Evolutionary conservation across 2,329 filamentous ascomycete species (phyloP).

Genomic region (Leptodontidium sp.): DNA sequence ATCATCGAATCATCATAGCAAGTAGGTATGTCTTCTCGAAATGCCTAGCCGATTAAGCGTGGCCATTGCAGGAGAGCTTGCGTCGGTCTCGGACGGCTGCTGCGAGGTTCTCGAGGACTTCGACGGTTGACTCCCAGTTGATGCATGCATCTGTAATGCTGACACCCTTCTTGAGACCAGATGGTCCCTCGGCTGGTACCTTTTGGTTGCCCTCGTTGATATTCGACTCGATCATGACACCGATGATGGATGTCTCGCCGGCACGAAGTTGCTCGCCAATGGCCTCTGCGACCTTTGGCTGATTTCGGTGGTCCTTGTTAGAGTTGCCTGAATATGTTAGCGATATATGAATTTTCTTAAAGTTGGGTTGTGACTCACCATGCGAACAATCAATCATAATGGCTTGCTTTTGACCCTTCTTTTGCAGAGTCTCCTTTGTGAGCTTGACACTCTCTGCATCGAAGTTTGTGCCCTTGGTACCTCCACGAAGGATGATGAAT

Average conservation of each 20-base stretch:
- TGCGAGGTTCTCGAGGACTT: slow-evolving; percentile 84
- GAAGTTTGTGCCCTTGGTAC: slow-evolving; percentile 92
- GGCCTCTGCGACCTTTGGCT: slow-evolving; percentile 87
- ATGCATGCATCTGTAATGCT: slow-evolving; percentile 98
- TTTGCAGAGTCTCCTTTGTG: slow-evolving; percentile 78
- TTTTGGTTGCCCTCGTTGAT: slow-evolving; percentile 93
- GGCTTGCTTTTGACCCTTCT: slow-evolving; percentile 85
- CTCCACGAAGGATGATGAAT: slow-evolving; percentile 94
- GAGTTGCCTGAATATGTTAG: slow-evolving; percentile 75
- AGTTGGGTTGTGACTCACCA: slow-evolving; percentile 60
- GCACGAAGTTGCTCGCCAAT: slow-evolving; percentile 86
- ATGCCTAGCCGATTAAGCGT: background rate
- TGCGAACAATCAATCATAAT: slow-evolving; percentile 99
- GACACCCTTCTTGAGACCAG: slow-evolving; percentile 84
- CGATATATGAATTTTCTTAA: background rate
- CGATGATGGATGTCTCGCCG: slow-evolving; percentile 88
- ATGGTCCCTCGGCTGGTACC: slow-evolving; percentile 82
- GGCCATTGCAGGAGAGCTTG: slow-evolving; percentile 39
- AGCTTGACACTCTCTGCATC: slow-evolving; percentile 83
- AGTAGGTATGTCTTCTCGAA: background rate
- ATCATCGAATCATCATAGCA: slow-evolving; percentile 9
- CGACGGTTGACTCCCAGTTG: slow-evolving; percentile 85
- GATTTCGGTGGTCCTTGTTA: slow-evolving; percentile 96
- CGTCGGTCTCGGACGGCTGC: slow-evolving; percentile 82
- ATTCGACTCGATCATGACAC: slow-evolving; percentile 99